Percentiles rank a stretch among this genome's conserved stretches.
Conservation (phyloP, 2,329 filamentous ascomycete species). For the Penicillium polonicum region DNA sequence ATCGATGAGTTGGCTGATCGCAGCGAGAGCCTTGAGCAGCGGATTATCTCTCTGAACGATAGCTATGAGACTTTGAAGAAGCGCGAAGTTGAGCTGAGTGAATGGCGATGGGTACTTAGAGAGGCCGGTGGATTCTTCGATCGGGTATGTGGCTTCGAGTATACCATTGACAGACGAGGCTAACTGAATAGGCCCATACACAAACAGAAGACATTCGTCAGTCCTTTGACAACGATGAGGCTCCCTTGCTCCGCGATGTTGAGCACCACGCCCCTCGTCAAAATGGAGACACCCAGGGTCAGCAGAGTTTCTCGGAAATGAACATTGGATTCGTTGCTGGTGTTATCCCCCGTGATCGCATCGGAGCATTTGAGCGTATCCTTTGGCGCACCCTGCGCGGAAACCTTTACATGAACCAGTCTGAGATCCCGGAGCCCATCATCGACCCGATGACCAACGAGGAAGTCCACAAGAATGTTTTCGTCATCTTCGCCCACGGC, state of each 20-base stretch:
- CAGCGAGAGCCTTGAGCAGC: conserved; percentile 87
- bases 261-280: conserved; percentile 70
- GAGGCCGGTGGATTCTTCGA: conserved; percentile 98
- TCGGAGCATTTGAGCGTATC: conserved; percentile 94
- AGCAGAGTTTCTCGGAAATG: conserved; percentile 91
- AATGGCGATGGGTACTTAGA: conserved; percentile 96
- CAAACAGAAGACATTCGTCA: conserved; percentile 95
- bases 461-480: conserved; percentile 92
- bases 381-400: conserved; percentile 95
- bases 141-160: conserved; percentile 47
- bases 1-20: conserved; percentile 95
- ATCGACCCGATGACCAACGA: conserved; percentile 92
- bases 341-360: conserved; percentile 88
- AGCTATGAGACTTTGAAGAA: conserved; percentile 99
- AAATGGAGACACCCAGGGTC: conserved; percentile 64
- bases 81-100: conserved; percentile 91
- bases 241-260: conserved; percentile 86
- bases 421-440: conserved; percentile 91
- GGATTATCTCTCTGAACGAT: conserved; percentile 88
- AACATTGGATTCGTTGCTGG: conserved; percentile 98
- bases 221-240: conserved; percentile 83
- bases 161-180: background rate
- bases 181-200: conserved; percentile 65
- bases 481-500: conserved; percentile 98
- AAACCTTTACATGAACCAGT: conserved; percentile 99